These are phyloP conservation scores for Tetrapisispora arboricola DNA, from an alignment of 805 yeast genomes.

Conservation along the genomic window DNA sequence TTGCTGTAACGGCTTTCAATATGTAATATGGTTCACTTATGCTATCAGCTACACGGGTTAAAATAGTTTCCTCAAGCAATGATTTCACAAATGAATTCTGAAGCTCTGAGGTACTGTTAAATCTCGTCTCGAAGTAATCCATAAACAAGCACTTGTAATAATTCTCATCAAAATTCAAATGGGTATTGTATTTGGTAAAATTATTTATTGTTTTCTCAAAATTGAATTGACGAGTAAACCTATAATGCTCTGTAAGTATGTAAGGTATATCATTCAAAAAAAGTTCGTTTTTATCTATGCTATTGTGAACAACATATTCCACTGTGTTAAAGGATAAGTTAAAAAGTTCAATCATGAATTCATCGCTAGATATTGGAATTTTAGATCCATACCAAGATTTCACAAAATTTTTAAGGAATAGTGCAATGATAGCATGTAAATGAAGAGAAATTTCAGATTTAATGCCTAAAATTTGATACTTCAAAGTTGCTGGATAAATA, in stretches of 20 bases:
- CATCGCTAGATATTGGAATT: conserved; percentile 19
- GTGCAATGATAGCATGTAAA: conserved; percentile 17
- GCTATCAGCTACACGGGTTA: conserved; percentile 19
- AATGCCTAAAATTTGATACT: conserved; percentile 7
- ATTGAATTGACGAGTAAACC: conserved; percentile 4
- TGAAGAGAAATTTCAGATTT: conserved; percentile 10
- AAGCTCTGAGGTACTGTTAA: conserved; percentile 12
- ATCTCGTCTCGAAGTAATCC: conserved; percentile 4
- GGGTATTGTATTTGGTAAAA: no score
- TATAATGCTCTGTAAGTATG: conserved; percentile 17
- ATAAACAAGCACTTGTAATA: conserved; percentile 16
- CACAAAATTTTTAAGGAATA: conserved; percentile 21
- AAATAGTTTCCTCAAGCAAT: conserved; percentile 14
- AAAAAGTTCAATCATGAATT: conserved; percentile 13
- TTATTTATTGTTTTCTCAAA: neutral
- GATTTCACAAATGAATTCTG: conserved; percentile 19
- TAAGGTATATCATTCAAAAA: conserved; percentile 21
- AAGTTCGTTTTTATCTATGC: conserved; percentile 9
- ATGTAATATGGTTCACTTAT: conserved; percentile 21
- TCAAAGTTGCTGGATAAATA: conserved; percentile 16
- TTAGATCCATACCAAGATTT: conserved; percentile 26
- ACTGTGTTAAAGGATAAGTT: conserved; percentile 9
- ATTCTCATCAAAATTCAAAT: conserved; percentile 8
- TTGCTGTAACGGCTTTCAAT: conserved; percentile 11
- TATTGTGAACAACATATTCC: conserved; percentile 2